Base-by-base conservation (phyloP, 2,329 filamentous ascomycete species). In the Incumbomyces delicatus region DNA sequence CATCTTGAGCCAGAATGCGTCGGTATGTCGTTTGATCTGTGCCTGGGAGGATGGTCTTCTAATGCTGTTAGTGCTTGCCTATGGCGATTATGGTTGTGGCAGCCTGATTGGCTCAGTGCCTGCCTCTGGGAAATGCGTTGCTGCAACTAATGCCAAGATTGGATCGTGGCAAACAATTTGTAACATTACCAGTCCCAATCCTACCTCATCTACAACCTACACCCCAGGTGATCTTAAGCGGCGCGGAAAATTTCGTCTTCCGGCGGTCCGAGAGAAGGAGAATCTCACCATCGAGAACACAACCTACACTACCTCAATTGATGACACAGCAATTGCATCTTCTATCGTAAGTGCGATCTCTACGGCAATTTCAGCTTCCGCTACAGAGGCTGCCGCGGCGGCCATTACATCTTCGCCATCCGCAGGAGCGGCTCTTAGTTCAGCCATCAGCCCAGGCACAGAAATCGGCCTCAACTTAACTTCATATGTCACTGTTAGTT, bases 1-100 rank as follows among this genome's bases (percentile, higher is more conserved):
- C 35, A 39, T 11, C 40, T 51, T 13, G 51, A 53, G 18, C 22
- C 46, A n/a, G 44, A 44, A 8, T 53, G 51, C 42, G 38, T 43
- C 20, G 36, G 50, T 52, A 46, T 35, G 51, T 49, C 38, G 18
- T 27, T 8, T 27, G 4, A 27, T 27, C 8, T 27, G 22, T n/a
- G n/a, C n/a, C 22, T 27, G 22, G 8, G 22, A 27, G 22, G 8
- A 27, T 27, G 22, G 22, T 36, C 22, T 6, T 31, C 14, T 14
- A 7, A n/a, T 27, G 29, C 5, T 29, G 11, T 2, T 30, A 45
- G 34, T 45, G 11, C 41, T 44, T 35, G 42, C 42, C 30, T 38
- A 45, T 20, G 29, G 27, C 16, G 42, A 45, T n/a, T 45, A 45
- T 31, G 22, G 33, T 12, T 45, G 42, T 17, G 13, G 8, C 3